Conservation (phyloP, 345 rosid species). For the Luvunga scandens region DNA sequence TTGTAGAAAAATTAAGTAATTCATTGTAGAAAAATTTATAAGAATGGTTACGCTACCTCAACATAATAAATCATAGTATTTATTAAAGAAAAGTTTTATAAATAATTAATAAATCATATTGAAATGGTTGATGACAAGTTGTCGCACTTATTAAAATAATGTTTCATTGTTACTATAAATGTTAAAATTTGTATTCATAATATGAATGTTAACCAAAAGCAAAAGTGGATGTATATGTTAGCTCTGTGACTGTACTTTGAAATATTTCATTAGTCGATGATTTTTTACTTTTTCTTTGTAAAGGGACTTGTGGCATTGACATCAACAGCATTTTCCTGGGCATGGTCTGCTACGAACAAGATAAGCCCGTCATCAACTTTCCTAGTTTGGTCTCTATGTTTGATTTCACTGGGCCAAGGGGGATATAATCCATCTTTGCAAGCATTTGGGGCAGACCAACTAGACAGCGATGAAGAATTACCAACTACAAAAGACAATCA, state of each 20-base stretch:
- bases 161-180: too few species aligned
- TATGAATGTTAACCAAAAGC: not conserved
- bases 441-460: constrained; percentile 93
- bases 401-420: constrained; percentile 82
- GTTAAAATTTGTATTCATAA: too few species aligned
- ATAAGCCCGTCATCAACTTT: constrained; percentile 45
- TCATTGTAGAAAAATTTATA: too few species aligned
- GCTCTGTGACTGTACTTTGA: not conserved
- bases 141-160: too few species aligned
- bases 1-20: too few species aligned
- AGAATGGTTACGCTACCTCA: too few species aligned
- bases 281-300: constrained; percentile 4
- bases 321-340: constrained; percentile 59
- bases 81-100: too few species aligned
- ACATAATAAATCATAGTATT: too few species aligned
- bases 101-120: too few species aligned
- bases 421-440: constrained; percentile 89
- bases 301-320: constrained; percentile 84
- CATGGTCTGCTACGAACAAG: constrained; percentile 41
- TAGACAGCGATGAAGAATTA: constrained; percentile 46
- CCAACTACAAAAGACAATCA: constrained; percentile 39
- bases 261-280: not conserved
- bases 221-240: too few species aligned
- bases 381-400: constrained; percentile 77
- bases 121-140: too few species aligned